A percentile compares a stretch with the other conserved stretches of the same genome.
These are phyloP conservation scores for Albizia julibrissin DNA, from an alignment of 306 rosid species.

Conservation along the genomic window DNA sequence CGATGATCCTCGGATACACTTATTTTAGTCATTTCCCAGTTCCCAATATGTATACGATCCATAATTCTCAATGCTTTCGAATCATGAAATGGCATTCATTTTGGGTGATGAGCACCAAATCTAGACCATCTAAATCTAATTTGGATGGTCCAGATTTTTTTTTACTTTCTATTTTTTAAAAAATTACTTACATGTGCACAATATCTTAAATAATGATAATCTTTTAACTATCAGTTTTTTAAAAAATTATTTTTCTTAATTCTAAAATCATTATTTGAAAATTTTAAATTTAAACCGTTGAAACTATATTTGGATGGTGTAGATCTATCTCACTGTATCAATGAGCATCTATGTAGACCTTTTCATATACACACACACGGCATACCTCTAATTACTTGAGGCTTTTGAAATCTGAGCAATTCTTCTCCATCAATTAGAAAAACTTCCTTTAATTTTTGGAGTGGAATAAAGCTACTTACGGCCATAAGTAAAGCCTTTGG, in stretches of 20 bases:
- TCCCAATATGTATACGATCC: background rate
- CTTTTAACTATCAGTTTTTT: too few relatives aligned
- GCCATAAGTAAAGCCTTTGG: background rate
- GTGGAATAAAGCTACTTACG: background rate
- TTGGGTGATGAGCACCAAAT: too few relatives aligned
- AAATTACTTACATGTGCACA: too few relatives aligned
- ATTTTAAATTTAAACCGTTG: too few relatives aligned
- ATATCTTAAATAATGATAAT: too few relatives aligned
- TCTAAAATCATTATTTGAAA: too few relatives aligned
- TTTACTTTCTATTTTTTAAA: too few relatives aligned
- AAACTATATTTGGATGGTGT: too few relatives aligned
- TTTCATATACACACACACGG: background rate
- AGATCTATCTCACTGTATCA: too few relatives aligned
- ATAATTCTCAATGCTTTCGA: background rate
- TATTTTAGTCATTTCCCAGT: background rate
- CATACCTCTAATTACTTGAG: conserved; percentile 58
- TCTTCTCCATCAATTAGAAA: conserved; percentile 3
- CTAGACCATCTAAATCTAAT: too few relatives aligned
- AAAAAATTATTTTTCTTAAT: too few relatives aligned
- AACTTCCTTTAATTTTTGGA: background rate
- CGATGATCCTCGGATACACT: background rate
- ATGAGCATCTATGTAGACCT: background rate
- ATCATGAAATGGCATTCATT: background rate
- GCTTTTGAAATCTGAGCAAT: conserved; percentile 41
- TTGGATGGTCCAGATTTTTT: too few relatives aligned